Conservation (phyloP, 306 rosid species). For the Acacia crassicarpa region DNA sequence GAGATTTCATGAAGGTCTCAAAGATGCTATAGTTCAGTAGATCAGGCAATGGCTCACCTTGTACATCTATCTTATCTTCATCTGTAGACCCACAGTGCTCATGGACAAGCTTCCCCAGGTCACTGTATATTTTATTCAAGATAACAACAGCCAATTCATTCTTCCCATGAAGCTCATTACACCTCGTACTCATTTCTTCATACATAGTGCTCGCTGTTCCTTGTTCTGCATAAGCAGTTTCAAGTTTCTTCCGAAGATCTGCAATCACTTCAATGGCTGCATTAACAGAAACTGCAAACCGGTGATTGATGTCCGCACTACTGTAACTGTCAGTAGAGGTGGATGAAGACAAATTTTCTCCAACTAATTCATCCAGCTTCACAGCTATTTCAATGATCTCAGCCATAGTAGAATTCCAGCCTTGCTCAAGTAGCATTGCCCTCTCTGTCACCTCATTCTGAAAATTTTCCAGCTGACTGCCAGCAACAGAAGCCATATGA, state of each 20-base stretch:
- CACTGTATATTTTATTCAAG: constrained; percentile 52
- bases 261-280: constrained; percentile 63
- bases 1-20: constrained; percentile 48
- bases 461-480: constrained; percentile 60
- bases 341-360: constrained; percentile 36
- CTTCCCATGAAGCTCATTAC: constrained; percentile 59
- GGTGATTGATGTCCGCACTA: constrained; percentile 33
- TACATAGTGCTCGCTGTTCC: constrained; percentile 45
- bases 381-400: constrained; percentile 54
- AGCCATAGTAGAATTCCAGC: constrained; percentile 54
- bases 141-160: constrained; percentile 57
- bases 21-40: constrained; percentile 62
- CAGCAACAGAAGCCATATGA: constrained; percentile 57
- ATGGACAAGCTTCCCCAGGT: constrained; percentile 53
- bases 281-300: constrained; percentile 55
- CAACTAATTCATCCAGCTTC: constrained; percentile 66
- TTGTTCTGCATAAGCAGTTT: constrained; percentile 50
- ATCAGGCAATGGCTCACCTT: constrained; percentile 52
- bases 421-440: constrained; percentile 59
- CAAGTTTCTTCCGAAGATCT: constrained; percentile 65
- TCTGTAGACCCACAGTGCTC: constrained; percentile 45
- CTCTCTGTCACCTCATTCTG: constrained; percentile 64
- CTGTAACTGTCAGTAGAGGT: constrained; percentile 29
- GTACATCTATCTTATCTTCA: constrained; percentile 45
- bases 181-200: constrained; percentile 59